Conservation (phyloP, 2,329 filamentous ascomycete genomes). For the Lachnellula willkommii region DNA sequence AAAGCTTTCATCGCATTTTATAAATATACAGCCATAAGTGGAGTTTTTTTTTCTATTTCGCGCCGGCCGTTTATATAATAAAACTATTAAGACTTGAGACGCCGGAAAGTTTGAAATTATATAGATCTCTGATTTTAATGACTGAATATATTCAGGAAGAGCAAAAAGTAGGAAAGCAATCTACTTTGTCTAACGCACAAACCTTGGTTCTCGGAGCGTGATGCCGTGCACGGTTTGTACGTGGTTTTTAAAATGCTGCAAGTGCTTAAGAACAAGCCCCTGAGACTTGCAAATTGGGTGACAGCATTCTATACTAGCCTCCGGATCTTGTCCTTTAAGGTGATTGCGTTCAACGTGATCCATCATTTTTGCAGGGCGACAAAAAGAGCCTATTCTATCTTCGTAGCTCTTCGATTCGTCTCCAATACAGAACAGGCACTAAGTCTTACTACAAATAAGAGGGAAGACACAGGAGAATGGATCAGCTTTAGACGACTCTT, state of each 20-base stretch:
- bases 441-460: conserved; percentile 11
- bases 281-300: conserved; percentile 7
- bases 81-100: too few relatives aligned
- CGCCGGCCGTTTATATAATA: too few relatives aligned
- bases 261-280: conserved; percentile 17
- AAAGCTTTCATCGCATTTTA: too few relatives aligned
- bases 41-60: too few relatives aligned
- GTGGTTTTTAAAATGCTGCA: conserved; percentile 26
- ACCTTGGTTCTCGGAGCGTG: conserved; percentile 12
- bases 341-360: conserved; percentile 18
- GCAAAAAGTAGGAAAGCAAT: too few relatives aligned
- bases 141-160: too few relatives aligned
- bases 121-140: too few relatives aligned
- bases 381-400: conserved; percentile 15
- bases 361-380: conserved; percentile 14
- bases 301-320: conserved; percentile 12
- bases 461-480: conserved; percentile 7
- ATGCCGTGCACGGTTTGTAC: conserved; percentile 16
- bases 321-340: conserved; percentile 6
- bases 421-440: conserved; percentile 14
- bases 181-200: conserved; percentile 4
- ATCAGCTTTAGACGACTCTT: conserved; percentile 7
- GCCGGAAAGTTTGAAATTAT: too few relatives aligned
- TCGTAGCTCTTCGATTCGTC: conserved; percentile 17
- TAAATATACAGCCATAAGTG: too few relatives aligned